Conservation (phyloP, 495 filamentous ascomycete genomes). For the Hypoxylon trugodes region DNA sequence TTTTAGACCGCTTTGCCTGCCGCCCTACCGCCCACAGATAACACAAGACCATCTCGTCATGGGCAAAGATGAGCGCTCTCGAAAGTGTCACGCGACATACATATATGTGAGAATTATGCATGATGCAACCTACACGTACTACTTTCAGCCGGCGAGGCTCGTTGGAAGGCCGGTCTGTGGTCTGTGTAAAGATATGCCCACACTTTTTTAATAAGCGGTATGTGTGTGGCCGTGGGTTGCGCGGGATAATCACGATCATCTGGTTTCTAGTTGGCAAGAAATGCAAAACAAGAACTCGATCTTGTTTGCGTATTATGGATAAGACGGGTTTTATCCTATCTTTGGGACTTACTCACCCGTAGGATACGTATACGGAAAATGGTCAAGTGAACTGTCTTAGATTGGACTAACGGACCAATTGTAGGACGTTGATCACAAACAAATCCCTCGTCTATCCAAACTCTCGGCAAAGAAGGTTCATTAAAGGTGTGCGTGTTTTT, state of each 20-base stretch:
- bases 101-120: slow-evolving; percentile 38
- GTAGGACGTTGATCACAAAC: slow-evolving; percentile 8
- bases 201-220: slow-evolving; percentile 31
- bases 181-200: slow-evolving; percentile 20
- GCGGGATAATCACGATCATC: slow-evolving; percentile 33
- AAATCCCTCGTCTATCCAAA: slow-evolving; percentile 10
- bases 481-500: not conserved
- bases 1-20: slow-evolving; percentile 18
- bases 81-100: slow-evolving; percentile 39
- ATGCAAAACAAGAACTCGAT: not conserved
- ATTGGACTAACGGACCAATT: not conserved
- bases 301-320: not conserved
- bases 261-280: no score
- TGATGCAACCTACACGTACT: slow-evolving; percentile 33
- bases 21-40: not conserved
- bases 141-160: not conserved
- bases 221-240: slow-evolving; percentile 13
- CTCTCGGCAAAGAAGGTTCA: slow-evolving; percentile 16
- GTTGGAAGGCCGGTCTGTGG: slow-evolving; percentile 3
- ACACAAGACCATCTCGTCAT: slow-evolving; percentile 10
- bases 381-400: slow-evolving; percentile 2
- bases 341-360: no score
- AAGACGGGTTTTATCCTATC: not conserved
- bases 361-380: not conserved
- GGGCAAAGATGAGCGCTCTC: slow-evolving; percentile 28